Conservation (phyloP, 441 rosid species). For the Pelargonium citronellum region DNA sequence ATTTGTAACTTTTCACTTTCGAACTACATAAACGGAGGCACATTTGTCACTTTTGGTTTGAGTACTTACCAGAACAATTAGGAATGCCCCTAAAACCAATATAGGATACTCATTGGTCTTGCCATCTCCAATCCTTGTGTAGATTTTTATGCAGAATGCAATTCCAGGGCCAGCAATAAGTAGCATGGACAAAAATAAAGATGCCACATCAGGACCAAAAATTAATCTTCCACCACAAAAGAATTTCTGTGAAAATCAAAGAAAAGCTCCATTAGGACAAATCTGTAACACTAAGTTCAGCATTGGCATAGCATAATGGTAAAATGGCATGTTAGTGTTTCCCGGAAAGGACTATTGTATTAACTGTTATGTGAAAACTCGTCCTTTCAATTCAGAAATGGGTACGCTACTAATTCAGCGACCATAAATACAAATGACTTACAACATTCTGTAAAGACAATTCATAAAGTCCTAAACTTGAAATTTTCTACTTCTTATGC, state of each 20-base stretch:
- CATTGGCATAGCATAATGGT: not conserved
- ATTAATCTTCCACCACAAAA: slow-evolving; percentile 74
- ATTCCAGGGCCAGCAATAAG: slow-evolving; percentile 71
- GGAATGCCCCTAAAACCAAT: slow-evolving; percentile 39
- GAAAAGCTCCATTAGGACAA: slow-evolving; percentile 16
- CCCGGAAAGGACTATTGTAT: not conserved
- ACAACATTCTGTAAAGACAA: not conserved
- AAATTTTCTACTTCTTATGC: no score
- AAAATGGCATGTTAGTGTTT: not conserved
- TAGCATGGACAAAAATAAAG: slow-evolving; percentile 50
- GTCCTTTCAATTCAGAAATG: not conserved
- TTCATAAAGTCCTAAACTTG: not conserved
- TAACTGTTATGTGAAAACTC: no score
- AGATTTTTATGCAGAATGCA: slow-evolving; percentile 56
- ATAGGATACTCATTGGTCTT: slow-evolving; percentile 34
- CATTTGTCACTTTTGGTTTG: not conserved
- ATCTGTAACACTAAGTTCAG: not conserved
- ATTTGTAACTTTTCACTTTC: not conserved
- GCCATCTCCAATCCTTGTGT: slow-evolving; percentile 23
- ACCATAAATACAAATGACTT: not conserved
- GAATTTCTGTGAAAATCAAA: slow-evolving; percentile 47
- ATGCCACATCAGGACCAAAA: slow-evolving; percentile 78
- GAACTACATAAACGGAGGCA: not conserved
- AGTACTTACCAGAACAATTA: slow-evolving; percentile 47
- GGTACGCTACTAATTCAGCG: no score